These are phyloP conservation scores for Talaromyces sp. DNA, from an alignment of 2,329 filamentous ascomycete genomes.

Conservation along the genomic window DNA sequence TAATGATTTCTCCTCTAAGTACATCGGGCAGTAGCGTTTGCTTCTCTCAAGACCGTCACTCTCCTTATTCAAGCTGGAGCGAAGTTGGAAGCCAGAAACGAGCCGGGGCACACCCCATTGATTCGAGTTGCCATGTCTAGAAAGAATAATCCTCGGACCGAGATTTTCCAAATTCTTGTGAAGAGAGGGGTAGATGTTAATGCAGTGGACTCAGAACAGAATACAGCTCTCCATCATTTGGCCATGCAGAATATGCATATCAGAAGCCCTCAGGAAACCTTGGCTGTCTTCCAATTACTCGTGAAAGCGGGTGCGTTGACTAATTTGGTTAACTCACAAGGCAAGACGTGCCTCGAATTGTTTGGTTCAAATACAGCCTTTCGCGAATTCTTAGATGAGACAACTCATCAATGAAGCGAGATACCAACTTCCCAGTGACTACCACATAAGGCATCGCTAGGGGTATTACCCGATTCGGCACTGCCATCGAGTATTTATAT, in stretches of 20 bases:
- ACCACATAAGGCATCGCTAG: too few species aligned
- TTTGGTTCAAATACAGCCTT: background rate
- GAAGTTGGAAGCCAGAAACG: slow-evolving; percentile 5
- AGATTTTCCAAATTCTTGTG: background rate
- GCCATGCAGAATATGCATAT: background rate
- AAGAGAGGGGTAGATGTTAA: background rate
- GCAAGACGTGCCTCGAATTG: slow-evolving; percentile 3
- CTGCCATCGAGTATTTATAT: too few species aligned
- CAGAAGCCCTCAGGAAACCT: background rate
- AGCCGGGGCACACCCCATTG: background rate
- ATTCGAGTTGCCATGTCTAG: background rate
- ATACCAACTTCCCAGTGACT: too few species aligned
- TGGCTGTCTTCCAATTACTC: background rate
- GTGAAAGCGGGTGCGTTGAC: slow-evolving; percentile 9
- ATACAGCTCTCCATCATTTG: slow-evolving; percentile 1
- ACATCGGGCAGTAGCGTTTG: background rate
- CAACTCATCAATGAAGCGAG: too few species aligned
- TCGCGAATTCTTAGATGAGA: too few species aligned
- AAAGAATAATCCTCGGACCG: background rate
- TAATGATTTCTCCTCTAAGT: background rate
- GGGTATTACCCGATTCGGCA: too few species aligned
- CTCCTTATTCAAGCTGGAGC: background rate
- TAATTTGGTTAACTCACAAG: slow-evolving; percentile 2
- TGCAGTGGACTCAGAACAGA: background rate
- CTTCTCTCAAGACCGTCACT: background rate